These are phyloP conservation scores for Colletotrichum aenigma DNA, from an alignment of 2,329 filamentous ascomycete species.

Conservation along the genomic window DNA sequence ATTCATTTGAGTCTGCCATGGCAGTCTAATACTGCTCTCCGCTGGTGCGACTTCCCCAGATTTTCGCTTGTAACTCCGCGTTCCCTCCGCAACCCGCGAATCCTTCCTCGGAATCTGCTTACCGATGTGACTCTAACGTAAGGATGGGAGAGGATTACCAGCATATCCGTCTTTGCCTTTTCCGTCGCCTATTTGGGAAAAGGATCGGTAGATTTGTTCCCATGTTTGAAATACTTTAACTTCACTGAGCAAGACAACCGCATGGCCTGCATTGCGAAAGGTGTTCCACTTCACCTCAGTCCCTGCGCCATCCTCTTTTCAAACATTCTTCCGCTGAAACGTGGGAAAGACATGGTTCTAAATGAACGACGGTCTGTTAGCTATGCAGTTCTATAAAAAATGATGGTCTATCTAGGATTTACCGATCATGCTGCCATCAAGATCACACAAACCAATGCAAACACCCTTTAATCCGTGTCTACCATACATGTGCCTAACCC, in stretches of 20 bases:
- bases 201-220: not conserved
- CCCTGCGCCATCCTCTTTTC: not conserved
- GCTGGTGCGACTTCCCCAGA: not conserved
- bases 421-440: not conserved
- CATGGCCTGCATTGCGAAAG: not conserved
- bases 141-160: not conserved
- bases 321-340: not conserved
- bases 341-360: not conserved
- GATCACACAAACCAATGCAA: not conserved
- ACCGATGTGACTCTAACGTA: not conserved
- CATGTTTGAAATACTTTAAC: not conserved
- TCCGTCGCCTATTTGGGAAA: not conserved
- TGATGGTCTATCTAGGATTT: not conserved
- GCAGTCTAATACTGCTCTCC: not conserved
- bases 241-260: not conserved
- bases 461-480: not conserved
- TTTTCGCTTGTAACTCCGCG: not conserved
- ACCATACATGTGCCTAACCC: not conserved
- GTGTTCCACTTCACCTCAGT: not conserved
- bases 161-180: not conserved
- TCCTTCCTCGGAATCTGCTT: not conserved
- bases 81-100: not conserved
- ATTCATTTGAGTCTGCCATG: not conserved
- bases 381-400: not conserved
- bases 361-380: not conserved